Evolutionary conservation across 352 stramenopile genomes (phyloP), one percentile per base, ranked within the genome.

Genomic region (Thalassiosira pacifica): DNA sequence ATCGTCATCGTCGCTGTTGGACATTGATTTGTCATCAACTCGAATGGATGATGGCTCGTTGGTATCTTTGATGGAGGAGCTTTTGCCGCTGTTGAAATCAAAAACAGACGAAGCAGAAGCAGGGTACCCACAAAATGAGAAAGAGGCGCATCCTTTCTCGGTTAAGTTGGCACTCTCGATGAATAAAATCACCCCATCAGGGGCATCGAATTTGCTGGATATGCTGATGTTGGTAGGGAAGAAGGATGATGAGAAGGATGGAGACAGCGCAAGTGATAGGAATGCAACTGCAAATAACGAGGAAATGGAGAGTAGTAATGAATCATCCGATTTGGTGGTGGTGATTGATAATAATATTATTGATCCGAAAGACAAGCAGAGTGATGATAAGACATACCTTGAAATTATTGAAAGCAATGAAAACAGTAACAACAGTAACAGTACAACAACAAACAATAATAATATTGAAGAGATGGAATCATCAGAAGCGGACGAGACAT

Each of bases 101-200:
- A 87, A 42, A 13, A 40, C 76, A 45, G 37, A 45, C 9, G 31
- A 60, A 69, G 37, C 40, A 73, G 31, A 71, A 69, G 37, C 40
- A 73, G 31, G 65, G 60, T 18, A 65, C 26, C 18, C 31, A 40
- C 22, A 34, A 34, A 29, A 22, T 42, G 27, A 75, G 55, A 59
- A 22, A 19, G 31, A 34, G 16, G 26, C 10, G 40, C 26, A n/a
- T n/a, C n/a, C 55, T 42, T 1, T 75, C 0, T 45, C 64, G 26
- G 27, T 88, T 1, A 85, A 79, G 10, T 82, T 88, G 57, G 48
- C 45, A 22, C 26, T 88, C 29, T 48, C 61, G 60, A 87, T 85
- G 37, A 93, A 93, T 80, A 80, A 87, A 40, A 70, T 87, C 27
- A 87, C 87, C 45, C 76, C 83, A n/a, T 40, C 63, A 9, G 85